phyloP scores from a whole-genome alignment of 768 basidiomycete genomes.

The Pleurotus giganteus region DNA sequence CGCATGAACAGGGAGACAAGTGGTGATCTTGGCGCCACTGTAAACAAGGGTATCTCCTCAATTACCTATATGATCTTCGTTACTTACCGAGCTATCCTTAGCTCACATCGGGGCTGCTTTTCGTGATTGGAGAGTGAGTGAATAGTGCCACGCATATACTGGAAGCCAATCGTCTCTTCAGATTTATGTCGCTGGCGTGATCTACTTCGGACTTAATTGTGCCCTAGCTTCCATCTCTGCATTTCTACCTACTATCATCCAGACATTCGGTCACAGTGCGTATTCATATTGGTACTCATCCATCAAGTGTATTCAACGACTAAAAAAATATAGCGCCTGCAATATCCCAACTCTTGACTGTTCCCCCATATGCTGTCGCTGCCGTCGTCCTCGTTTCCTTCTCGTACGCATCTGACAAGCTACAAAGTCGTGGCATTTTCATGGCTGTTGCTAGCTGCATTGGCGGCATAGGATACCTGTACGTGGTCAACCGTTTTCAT shows the following conservation, averaged over 20 bases:
- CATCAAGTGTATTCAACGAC: too few relatives aligned
- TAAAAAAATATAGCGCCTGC: slow-evolving; percentile 60
- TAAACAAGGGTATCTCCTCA: slow-evolving; percentile 52
- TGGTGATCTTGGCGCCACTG: slow-evolving; percentile 61
- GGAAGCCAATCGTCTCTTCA: slow-evolving; percentile 18
- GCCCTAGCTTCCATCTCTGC: slow-evolving; percentile 79
- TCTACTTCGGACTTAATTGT: slow-evolving; percentile 77
- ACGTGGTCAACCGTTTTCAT: slow-evolving; percentile 17
- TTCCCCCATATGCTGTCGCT: slow-evolving; percentile 77
- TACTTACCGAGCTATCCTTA: slow-evolving; percentile 19
- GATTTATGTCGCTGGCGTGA: slow-evolving; percentile 65
- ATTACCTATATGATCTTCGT: neutral
- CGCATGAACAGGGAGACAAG: slow-evolving; percentile 66
- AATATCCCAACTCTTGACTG: slow-evolving; percentile 69
- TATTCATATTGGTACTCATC: neutral
- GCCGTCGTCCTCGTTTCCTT: slow-evolving; percentile 59
- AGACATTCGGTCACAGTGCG: slow-evolving; percentile 69
- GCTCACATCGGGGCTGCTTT: slow-evolving; percentile 65
- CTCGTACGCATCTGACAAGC: slow-evolving; percentile 62
- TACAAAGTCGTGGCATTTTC: slow-evolving; percentile 57
- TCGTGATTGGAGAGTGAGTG: slow-evolving; percentile 65
- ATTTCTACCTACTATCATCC: slow-evolving; percentile 81
- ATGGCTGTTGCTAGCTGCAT: slow-evolving; percentile 43
- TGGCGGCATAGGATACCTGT: slow-evolving; percentile 65
- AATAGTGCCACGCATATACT: neutral